phyloP scores from a whole-genome alignment of 2,329 filamentous ascomycete species.

The Septoria petroselini region DNA sequence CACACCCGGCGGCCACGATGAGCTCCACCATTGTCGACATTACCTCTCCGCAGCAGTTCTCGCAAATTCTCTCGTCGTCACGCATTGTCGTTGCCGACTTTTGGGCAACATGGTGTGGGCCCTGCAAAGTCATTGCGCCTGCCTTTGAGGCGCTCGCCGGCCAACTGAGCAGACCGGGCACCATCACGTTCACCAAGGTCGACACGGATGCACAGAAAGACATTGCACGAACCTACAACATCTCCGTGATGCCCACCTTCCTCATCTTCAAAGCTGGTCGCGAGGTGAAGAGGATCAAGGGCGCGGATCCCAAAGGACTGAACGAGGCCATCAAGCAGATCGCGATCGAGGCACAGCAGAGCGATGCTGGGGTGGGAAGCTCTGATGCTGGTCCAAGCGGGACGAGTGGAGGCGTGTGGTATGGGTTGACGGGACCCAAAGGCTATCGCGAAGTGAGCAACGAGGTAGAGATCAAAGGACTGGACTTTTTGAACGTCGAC shows the following conservation, averaged over 20 bases:
- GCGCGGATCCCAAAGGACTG: conserved; percentile 69
- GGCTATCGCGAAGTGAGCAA: conserved; percentile 82
- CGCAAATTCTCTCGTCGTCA: conserved; percentile 64
- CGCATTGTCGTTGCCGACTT: conserved; percentile 86
- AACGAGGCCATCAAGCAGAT: conserved; percentile 69
- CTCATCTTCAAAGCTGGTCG: conserved; percentile 58
- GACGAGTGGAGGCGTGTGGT: conserved; percentile 57
- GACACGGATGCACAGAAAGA: conserved; percentile 75
- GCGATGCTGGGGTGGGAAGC: conserved; percentile 24
- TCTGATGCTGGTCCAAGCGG: conserved; percentile 44
- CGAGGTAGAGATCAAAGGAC: conserved; percentile 71
- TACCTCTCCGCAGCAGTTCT: conserved; percentile 57
- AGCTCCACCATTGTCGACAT: conserved; percentile 44
- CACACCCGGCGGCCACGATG: conserved; percentile 36
- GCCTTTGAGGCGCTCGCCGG: conserved; percentile 73
- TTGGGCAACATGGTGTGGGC: conserved; percentile 81
- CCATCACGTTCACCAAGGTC: conserved; percentile 82
- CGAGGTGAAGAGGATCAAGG: conserved; percentile 45
- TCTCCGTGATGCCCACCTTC: conserved; percentile 86
- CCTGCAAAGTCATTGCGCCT: conserved; percentile 80
- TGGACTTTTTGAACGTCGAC: conserved; percentile 86
- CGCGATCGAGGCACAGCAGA: conserved; percentile 57
- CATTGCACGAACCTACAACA: conserved; percentile 67
- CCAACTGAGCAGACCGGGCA: conserved; percentile 66
- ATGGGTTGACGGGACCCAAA: conserved; percentile 69